Conservation (phyloP, 2,329 filamentous ascomycete genomes). For the Magnaporthiopsis poae region DNA sequence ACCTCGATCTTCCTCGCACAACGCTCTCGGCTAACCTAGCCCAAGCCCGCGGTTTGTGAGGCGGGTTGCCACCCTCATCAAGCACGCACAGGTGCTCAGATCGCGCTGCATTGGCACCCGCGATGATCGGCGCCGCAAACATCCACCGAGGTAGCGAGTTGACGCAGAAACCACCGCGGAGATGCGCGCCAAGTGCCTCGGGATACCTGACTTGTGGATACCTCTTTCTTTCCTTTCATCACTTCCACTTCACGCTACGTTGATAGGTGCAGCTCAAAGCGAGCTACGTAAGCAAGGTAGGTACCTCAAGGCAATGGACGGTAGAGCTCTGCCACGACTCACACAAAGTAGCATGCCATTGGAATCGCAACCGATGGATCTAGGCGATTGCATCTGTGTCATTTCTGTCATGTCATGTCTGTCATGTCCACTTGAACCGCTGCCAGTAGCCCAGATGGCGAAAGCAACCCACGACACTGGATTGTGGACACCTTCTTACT, state of each 20-base stretch:
- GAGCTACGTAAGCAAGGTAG: too few species aligned
- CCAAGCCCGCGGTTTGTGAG: background rate
- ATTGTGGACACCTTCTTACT: background rate
- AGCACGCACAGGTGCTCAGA: background rate
- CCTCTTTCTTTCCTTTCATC: background rate
- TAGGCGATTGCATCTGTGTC: background rate
- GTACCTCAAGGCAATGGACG: background rate
- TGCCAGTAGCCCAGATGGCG: background rate
- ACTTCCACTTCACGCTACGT: too few species aligned
- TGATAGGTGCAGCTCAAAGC: background rate
- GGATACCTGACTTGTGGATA: background rate
- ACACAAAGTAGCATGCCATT: background rate
- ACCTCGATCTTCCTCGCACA: background rate
- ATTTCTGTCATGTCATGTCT: background rate
- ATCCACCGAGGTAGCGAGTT: background rate
- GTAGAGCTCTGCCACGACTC: too few species aligned
- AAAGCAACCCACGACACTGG: background rate
- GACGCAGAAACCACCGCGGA: background rate
- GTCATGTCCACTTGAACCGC: background rate
- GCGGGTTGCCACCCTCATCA: background rate
- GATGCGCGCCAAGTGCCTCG: background rate
- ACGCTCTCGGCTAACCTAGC: background rate
- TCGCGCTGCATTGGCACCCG: too few species aligned
- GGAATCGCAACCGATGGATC: background rate
- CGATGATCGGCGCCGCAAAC: background rate